Base-by-base conservation (phyloP, 345 rosid genomes). In the Cochlearia excelsa region DNA sequence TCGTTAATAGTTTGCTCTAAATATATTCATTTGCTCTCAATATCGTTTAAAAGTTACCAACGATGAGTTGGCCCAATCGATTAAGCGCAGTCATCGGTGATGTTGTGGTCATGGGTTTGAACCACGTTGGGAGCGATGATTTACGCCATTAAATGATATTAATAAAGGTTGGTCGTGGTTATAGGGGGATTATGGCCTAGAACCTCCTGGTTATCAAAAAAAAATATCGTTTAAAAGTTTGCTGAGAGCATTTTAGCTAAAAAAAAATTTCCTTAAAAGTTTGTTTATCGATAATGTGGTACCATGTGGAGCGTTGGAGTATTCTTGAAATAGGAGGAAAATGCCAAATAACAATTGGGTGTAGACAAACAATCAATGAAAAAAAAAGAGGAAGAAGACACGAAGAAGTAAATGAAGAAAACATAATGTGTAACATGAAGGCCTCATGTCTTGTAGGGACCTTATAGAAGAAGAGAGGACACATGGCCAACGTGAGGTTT, bases 221-320 rank as follows among this genome's bases (percentile, higher is more conserved):
- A 16, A 16, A 16, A 16, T 16, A 16, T 16, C 23, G 23, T 16
- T 16, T 16, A 16, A 56, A 65, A 26, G 50, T 30, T 48, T 56
- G 40, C 48, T 46, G 34, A 59, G 35, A 66, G 37, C 50, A 39
- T 2, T 66, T 30, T 35, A 30, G 30, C 50, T 28, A 16, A 16
- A 16, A 16, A 16, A 16, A 16, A 16, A 16, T 16, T 16, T 16
- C 23, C 23, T 16, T 16, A 23, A 0, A 9, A 33, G 31, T 38
- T 31, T 54, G 7, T 30, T 39, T 6, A 16, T 66, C 29, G 71
- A 59, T 51, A 67, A 52, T 26, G 54, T 59, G 3, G 54, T 59
- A 26, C 71, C 72, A 67, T 67, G 72, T 59, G 66, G 54, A 67
- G 54, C 54, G 47, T 51, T 48, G 70, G 54, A 38, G 69, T 66